Evolutionary conservation across 768 basidiomycete genomes (phyloP).

Genomic region (Boletus speciosus): DNA sequence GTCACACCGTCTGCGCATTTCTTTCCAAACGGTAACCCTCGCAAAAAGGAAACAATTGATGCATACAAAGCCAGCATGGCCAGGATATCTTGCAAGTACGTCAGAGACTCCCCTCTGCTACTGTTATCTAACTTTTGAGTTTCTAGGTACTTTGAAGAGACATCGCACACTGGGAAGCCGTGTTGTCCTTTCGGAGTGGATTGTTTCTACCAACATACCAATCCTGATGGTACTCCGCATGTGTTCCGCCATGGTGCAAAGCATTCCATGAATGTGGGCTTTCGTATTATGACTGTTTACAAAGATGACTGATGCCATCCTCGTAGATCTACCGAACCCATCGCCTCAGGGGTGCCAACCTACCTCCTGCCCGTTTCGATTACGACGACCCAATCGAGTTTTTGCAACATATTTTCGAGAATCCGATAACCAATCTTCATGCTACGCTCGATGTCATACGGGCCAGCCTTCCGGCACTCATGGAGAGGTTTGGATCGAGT

Average conservation of each 20-base stretch:
- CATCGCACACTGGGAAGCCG: constrained; percentile 42
- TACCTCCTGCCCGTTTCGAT: constrained; percentile 28
- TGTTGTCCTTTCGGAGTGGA: constrained; percentile 78
- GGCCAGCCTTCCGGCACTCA: constrained; percentile 31
- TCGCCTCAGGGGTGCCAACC: constrained; percentile 17
- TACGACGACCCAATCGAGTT: constrained; percentile 36
- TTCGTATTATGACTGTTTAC: constrained; percentile 31
- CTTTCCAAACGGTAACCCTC: constrained; percentile 49
- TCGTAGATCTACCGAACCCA: constrained; percentile 26
- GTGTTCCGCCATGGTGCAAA: constrained; percentile 55
- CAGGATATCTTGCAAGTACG: constrained; percentile 63
- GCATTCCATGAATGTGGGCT: constrained; percentile 49
- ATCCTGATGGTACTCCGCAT: constrained; percentile 61
- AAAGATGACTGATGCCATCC: constrained; percentile 1
- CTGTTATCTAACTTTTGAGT: background rate
- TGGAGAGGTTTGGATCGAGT: constrained; percentile 19
- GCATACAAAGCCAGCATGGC: constrained; percentile 74
- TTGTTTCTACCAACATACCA: constrained; percentile 75
- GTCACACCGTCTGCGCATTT: constrained; percentile 73
- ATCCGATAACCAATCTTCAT: constrained; percentile 44
- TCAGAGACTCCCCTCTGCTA: background rate
- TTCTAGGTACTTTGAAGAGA: constrained; percentile 59
- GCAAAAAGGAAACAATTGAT: constrained; percentile 49
- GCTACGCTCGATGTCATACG: constrained; percentile 35
- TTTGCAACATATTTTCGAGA: constrained; percentile 49